Evolutionary conservation across 2,329 filamentous ascomycete species (phyloP).

Genomic region (Truncatella angustata): DNA sequence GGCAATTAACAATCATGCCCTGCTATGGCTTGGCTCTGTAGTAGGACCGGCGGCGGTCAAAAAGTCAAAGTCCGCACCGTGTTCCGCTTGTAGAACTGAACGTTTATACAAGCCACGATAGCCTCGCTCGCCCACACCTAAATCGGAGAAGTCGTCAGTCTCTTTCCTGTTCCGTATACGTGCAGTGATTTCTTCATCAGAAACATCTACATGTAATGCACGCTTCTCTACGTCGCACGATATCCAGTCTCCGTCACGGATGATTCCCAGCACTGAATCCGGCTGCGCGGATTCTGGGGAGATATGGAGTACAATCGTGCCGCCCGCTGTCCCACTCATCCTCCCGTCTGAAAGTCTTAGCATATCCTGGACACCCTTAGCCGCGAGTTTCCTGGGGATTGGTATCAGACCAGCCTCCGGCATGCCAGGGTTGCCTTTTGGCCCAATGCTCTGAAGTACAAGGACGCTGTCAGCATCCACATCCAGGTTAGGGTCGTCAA

Average conservation of each 20-base stretch:
- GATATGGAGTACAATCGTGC: constrained; percentile 87
- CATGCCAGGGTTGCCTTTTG: constrained; percentile 90
- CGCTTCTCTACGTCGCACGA: constrained; percentile 73
- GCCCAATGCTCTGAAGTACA: constrained; percentile 84
- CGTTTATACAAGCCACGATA: constrained; percentile 60
- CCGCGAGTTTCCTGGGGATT: constrained; percentile 73
- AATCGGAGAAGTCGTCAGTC: constrained; percentile 28
- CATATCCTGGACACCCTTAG: constrained; percentile 74
- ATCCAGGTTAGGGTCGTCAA: constrained; percentile 58
- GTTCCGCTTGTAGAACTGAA: constrained; percentile 57
- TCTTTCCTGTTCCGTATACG: constrained; percentile 40
- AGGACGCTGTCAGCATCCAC: constrained; percentile 62
- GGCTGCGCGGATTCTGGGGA: constrained; percentile 79
- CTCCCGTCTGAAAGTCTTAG: constrained; percentile 83
- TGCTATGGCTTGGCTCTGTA: too few relatives aligned
- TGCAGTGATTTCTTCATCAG: constrained; percentile 63
- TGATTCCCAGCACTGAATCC: constrained; percentile 73
- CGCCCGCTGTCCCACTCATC: constrained; percentile 83
- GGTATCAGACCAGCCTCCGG: constrained; percentile 71
- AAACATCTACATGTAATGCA: constrained; percentile 57
- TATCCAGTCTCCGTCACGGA: constrained; percentile 74
- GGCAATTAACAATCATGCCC: too few relatives aligned
- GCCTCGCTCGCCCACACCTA: constrained; percentile 33
- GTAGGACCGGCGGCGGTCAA: constrained; percentile 25
- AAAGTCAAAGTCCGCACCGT: constrained; percentile 62